Percentiles rank a stretch among this genome's conserved stretches.
These are phyloP conservation scores for Nannochloropsis salina DNA, from an alignment of 108 stramenopile species.

Conservation along the genomic window DNA sequence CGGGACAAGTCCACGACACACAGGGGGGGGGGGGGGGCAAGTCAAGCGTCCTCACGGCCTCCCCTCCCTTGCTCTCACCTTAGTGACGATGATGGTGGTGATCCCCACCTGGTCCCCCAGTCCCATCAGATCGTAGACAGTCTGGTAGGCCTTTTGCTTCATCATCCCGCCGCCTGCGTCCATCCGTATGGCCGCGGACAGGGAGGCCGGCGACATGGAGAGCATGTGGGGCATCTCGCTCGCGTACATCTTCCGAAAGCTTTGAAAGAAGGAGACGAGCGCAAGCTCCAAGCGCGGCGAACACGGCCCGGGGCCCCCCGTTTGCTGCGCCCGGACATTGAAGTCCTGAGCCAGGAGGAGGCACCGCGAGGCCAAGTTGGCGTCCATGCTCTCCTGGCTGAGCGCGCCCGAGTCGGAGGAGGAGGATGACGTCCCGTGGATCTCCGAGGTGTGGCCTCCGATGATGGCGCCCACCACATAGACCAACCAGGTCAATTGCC, in stretches of 20 bases:
- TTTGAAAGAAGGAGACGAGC: slow-evolving; percentile 63
- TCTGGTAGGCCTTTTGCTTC: slow-evolving; percentile 85
- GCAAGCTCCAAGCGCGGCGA: slow-evolving; percentile 46
- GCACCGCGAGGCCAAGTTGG: slow-evolving; percentile 73
- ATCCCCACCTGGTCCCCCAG: slow-evolving; percentile 89
- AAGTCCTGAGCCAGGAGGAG: slow-evolving; percentile 77
- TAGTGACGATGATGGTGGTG: slow-evolving; percentile 86
- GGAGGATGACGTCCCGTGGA: neutral
- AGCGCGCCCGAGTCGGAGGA: slow-evolving; percentile 61
- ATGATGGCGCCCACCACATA: slow-evolving; percentile 86
- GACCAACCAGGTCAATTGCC: slow-evolving; percentile 90
- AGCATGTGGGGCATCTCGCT: slow-evolving; percentile 20
- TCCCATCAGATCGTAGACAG: slow-evolving; percentile 87
- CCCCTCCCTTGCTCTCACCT: slow-evolving; percentile 55
- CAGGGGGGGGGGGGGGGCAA: no score
- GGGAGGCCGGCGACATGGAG: neutral
- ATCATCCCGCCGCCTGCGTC: slow-evolving; percentile 65
- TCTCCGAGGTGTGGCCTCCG: slow-evolving; percentile 68
- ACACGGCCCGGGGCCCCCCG: slow-evolving; percentile 60
- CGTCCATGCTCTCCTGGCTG: slow-evolving; percentile 87
- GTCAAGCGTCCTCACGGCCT: no score
- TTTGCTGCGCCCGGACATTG: slow-evolving; percentile 72
- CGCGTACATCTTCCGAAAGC: slow-evolving; percentile 74
- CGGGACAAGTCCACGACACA: no score
- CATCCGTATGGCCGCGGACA: neutral